phyloP scores from a whole-genome alignment of 2,329 filamentous ascomycete genomes.

The Shiraia sp. region DNA sequence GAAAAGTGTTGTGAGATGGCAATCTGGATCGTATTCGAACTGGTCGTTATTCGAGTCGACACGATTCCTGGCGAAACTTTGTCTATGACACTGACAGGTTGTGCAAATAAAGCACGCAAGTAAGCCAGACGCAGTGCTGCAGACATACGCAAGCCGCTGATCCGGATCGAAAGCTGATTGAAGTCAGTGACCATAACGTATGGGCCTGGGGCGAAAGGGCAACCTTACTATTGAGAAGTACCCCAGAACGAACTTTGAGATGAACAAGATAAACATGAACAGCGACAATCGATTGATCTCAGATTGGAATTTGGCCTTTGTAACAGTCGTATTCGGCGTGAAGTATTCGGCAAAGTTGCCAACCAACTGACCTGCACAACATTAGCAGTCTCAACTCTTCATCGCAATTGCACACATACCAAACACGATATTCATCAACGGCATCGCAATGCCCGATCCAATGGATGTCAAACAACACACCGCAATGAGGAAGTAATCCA shows the following conservation, averaged over 20 bases:
- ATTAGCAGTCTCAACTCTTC: constrained; percentile 41
- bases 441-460: constrained; percentile 46
- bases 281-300: constrained; percentile 48
- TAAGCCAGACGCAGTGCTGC: constrained; percentile 56
- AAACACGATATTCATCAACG: constrained; percentile 64
- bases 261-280: constrained; percentile 41
- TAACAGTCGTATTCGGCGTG: constrained; percentile 47
- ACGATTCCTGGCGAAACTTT: constrained; percentile 55
- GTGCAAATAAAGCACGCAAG: constrained; percentile 53
- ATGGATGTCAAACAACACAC: constrained; percentile 36
- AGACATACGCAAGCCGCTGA: constrained; percentile 56
- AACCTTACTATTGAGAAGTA: constrained; percentile 38
- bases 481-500: constrained; percentile 36
- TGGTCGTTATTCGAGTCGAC: constrained; percentile 56
- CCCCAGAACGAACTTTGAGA: constrained; percentile 39
- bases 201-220: background rate
- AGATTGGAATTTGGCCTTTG: constrained; percentile 54
- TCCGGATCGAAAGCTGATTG: constrained; percentile 52
- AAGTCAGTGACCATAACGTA: background rate
- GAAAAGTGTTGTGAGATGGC: constrained; percentile 60
- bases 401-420: no score
- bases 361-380: constrained; percentile 45
- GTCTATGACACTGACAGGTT: constrained; percentile 54
- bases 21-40: constrained; percentile 58
- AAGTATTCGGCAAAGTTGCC: constrained; percentile 63